Evolutionary conservation across 495 filamentous ascomycete genomes (phyloP), one percentile per base, ranked within the genome.

Genomic region (Annulohypoxylon bovei): DNA sequence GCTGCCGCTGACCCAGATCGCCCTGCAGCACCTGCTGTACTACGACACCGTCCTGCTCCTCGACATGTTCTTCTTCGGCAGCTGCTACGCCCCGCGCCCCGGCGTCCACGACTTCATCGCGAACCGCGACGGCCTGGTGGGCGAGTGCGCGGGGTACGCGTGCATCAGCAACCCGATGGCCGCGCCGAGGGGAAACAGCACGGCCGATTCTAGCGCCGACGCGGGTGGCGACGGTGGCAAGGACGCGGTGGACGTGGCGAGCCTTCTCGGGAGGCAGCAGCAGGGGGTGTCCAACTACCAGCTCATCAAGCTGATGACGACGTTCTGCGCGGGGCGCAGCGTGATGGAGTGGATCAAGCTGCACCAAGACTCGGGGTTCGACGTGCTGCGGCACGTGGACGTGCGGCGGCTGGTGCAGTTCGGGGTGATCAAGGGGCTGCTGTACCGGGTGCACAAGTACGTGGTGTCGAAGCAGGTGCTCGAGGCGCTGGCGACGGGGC

Each of bases 401-500:
- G 88, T 97, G 47, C 86, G 95, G 1, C 88, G 96, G 27, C 91
- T 99, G 63, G 91, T 99, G 63, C 95, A 94, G 33, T 98, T 98
- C 77, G 95, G 96, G 49, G 87, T 98, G 14, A 95, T 98, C 72
- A 97, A 98, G 78, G 94, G 94, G 3, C 91, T 97, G 67, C 73
- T 99, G n/a, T 97, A 97, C 78, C 88, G 95, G 16, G 91, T 97
- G 32, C 94, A 98, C 81, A 94, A 94, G 75, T 95, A 96, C 75
- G 91, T 93, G 3, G 86, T 93, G 6, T 87, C 88, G 9, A 88
- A 89, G 65, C 81, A 81, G 64, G 82, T 82, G 44, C 73, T 87
- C 16, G 77, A 80, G 33, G 71, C 74, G 46, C 72, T 82, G 52
- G 83, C 76, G 1, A 82, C 80, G 52, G 80, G 78, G 27, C 75